Base-by-base conservation (phyloP, 169 alveolate genomes). In the Eimeria praecox region DNA sequence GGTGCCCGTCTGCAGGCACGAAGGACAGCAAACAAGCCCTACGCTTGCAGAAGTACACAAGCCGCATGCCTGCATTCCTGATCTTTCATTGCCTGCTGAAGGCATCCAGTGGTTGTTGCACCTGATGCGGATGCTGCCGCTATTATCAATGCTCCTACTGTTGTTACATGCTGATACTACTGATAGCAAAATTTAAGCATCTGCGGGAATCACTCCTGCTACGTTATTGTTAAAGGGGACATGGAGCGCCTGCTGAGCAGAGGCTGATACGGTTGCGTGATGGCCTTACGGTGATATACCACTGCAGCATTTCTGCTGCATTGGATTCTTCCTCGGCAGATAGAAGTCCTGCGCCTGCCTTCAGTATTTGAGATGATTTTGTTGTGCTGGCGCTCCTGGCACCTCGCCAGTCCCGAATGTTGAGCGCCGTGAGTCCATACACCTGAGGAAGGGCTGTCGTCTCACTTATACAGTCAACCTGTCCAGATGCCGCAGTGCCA, bases 351-450 rank as follows among this genome's bases (percentile, higher is more conserved):
- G 77, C 75, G 54, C 91, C 91, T 20, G 91, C 91, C 75, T 83
- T 83, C 6, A 83, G 62, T 40, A 82, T 77, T 42, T 78, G 82
- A 35, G 89, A 40, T 8, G 73, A 52, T 42, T 92, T 92, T 22
- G 92, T 86, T 35, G 92, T 92, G 62, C 92, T 56, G 71, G 92
- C 95, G 52, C 77, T 62, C 62, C 92, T 86, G 49, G 85, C 92
- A 24, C 92, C 95, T 80, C 88, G 66, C 95, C 95, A 80, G 85
- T 92, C 95, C 22, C 95, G 75, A 16, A 92, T 54, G 66, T 92
- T 85, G 27, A 92, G 95, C 4, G 92, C 95, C 40, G 95, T 62
- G 40, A 92, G 66, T 10, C 71, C 95, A 42, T 75, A 66, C 0
- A 80, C 95, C 33, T 62, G 90, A 22, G 95, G 95, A 14, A 90